Conservation (phyloP, 2,329 filamentous ascomycete genomes). For the Phoma sp. region DNA sequence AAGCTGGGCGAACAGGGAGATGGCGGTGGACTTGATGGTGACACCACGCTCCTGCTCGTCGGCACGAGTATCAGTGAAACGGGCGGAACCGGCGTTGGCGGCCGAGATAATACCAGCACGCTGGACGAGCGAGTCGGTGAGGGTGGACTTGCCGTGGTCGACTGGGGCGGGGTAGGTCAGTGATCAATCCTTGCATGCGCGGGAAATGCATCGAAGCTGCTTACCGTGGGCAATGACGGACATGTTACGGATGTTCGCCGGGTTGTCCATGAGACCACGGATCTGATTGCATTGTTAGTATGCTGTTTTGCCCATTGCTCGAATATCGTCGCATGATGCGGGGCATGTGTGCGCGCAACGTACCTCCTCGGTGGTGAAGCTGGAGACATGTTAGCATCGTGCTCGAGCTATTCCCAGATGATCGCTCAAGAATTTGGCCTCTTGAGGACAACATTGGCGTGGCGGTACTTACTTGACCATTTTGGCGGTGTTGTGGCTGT, state of each 20-base stretch:
- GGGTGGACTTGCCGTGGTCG: slow-evolving; percentile 99
- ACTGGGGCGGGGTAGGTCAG: slow-evolving; percentile 59
- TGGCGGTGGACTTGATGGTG: slow-evolving; percentile 99
- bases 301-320: slow-evolving; percentile 11
- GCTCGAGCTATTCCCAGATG: slow-evolving; percentile 8
- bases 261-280: slow-evolving; percentile 79
- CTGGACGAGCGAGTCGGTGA: slow-evolving; percentile 98
- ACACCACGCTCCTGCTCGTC: slow-evolving; percentile 99
- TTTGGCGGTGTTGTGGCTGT: slow-evolving; percentile 76
- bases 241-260: slow-evolving; percentile 87
- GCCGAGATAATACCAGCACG: slow-evolving; percentile 99
- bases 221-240: slow-evolving; percentile 98
- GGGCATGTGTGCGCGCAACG: slow-evolving; percentile 46
- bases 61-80: slow-evolving; percentile 94
- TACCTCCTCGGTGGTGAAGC: slow-evolving; percentile 97
- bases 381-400: slow-evolving; percentile 63
- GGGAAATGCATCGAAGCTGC: slow-evolving; percentile 28
- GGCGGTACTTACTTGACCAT: slow-evolving; percentile 95
- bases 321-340: slow-evolving; percentile 28
- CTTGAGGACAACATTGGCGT: slow-evolving; percentile 2
- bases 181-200: slow-evolving; percentile 16
- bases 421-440: not conserved
- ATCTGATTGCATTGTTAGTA: slow-evolving; percentile 62
- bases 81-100: slow-evolving; percentile 93
- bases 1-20: slow-evolving; percentile 93